Conservation (phyloP, 139 green algal genomes). For the Chlamydomonas schloesseri region DNA sequence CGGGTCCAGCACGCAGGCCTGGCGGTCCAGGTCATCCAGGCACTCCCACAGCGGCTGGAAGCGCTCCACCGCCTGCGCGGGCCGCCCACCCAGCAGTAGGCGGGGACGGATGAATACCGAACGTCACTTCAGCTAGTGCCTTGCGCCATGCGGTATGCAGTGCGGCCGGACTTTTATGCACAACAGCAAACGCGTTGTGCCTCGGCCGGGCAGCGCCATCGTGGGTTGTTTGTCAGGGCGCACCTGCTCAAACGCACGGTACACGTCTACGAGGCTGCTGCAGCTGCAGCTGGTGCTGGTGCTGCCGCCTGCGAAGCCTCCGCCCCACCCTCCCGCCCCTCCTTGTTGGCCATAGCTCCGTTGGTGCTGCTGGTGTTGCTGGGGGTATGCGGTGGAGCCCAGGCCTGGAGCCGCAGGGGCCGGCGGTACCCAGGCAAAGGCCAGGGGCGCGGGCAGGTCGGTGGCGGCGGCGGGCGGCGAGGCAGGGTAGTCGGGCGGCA, state of each 20-base stretch:
- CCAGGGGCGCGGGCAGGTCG: slow-evolving; percentile 15
- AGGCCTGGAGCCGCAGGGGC: no score
- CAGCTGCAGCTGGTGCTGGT: background rate
- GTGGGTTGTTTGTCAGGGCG: no score
- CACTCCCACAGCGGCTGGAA: slow-evolving; percentile 39
- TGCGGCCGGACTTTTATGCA: no score
- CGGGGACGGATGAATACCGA: no score
- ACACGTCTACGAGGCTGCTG: slow-evolving; percentile 19
- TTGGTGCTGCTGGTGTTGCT: background rate
- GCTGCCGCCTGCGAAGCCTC: background rate
- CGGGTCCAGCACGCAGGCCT: slow-evolving; percentile 45
- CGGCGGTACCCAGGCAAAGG: slow-evolving; percentile 2
- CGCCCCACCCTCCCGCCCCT: background rate
- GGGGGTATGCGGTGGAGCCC: no score
- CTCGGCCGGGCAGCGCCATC: no score
- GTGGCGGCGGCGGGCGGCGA: slow-evolving; percentile 5
- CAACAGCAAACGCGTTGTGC: no score
- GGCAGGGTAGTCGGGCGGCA: slow-evolving; percentile 29
- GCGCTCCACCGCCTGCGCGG: background rate
- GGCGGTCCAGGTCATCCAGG: slow-evolving; percentile 44
- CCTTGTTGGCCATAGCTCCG: no score
- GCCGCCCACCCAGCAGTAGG: no score
- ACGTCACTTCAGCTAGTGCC: no score
- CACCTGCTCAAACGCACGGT: background rate
- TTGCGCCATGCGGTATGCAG: no score